Evolutionary conservation across 306 rosid genomes (phyloP).

Genomic region (Prunus armeniaca): DNA sequence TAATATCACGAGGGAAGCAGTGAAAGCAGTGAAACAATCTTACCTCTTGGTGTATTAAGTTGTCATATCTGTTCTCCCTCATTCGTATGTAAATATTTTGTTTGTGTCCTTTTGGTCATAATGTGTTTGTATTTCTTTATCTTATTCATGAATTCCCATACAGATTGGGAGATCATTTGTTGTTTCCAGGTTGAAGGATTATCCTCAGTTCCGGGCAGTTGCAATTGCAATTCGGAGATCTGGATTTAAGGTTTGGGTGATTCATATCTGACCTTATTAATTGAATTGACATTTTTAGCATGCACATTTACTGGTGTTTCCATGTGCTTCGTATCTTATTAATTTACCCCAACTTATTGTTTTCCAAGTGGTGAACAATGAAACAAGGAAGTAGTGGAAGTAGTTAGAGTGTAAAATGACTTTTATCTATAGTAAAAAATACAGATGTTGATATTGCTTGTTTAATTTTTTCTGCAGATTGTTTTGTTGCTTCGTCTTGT

Average conservation of each 20-base stretch:
- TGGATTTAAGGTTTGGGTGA: constrained; percentile 79
- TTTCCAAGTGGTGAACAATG: neutral
- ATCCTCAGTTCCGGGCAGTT: constrained; percentile 81
- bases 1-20: neutral
- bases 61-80: neutral
- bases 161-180: constrained; percentile 95
- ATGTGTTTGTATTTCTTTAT: neutral
- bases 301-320: constrained; percentile 4
- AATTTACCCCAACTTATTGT: constrained; percentile 10
- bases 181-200: constrained; percentile 86
- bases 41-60: neutral
- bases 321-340: neutral
- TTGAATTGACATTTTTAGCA: neutral
- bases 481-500: constrained; percentile 91
- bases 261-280: constrained; percentile 13
- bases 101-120: neutral
- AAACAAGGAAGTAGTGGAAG: neutral
- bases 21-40: neutral
- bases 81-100: neutral
- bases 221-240: constrained; percentile 81
- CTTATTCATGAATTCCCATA: constrained; percentile 20
- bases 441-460: neutral
- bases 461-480: constrained; percentile 50
- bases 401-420: neutral
- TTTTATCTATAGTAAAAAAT: neutral